Evolutionary conservation across 1,284 basidiomycete species (phyloP).

Genomic region (Megacollybia platyphylla): DNA sequence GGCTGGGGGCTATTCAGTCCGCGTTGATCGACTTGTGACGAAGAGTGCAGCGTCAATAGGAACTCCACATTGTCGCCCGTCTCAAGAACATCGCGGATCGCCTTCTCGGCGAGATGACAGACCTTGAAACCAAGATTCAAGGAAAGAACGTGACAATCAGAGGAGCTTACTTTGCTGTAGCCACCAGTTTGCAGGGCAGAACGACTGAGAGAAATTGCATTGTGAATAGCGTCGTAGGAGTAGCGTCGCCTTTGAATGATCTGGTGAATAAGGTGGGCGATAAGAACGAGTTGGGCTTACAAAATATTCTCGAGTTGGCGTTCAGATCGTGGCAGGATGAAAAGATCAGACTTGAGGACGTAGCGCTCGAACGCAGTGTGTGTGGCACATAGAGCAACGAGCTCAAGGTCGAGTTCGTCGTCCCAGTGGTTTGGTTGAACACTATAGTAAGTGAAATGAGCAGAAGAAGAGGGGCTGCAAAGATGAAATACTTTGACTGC

Average conservation of each 20-base stretch:
- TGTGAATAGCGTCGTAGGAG: constrained; percentile 68
- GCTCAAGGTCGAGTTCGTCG: constrained; percentile 22
- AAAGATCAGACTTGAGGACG: constrained; percentile 50
- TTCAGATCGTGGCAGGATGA: constrained; percentile 51
- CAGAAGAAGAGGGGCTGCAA: neutral
- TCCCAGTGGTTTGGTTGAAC: constrained; percentile 60
- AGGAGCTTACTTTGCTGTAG: constrained; percentile 52
- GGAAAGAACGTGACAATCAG: constrained; percentile 2
- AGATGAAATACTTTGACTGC: neutral
- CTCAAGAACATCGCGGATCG: constrained; percentile 54
- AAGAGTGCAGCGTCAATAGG: constrained; percentile 49
- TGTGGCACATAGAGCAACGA: constrained; percentile 57
- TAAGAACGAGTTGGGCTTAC: constrained; percentile 26
- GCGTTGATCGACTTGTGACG: constrained; percentile 17
- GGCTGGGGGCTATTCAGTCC: neutral
- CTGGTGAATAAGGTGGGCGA: constrained; percentile 1
- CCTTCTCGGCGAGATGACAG: constrained; percentile 56
- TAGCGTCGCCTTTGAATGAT: constrained; percentile 43
- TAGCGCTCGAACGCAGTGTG: constrained; percentile 52
- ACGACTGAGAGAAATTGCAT: constrained; percentile 57
- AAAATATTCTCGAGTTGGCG: constrained; percentile 58
- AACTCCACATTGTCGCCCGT: constrained; percentile 50
- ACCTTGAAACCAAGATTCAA: constrained; percentile 26
- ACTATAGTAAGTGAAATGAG: constrained; percentile 20
- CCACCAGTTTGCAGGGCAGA: constrained; percentile 53